Evolutionary conservation across 805 yeast species (phyloP), one percentile per base, ranked within the genome.

Genomic region (Sugiyamaella americana): DNA sequence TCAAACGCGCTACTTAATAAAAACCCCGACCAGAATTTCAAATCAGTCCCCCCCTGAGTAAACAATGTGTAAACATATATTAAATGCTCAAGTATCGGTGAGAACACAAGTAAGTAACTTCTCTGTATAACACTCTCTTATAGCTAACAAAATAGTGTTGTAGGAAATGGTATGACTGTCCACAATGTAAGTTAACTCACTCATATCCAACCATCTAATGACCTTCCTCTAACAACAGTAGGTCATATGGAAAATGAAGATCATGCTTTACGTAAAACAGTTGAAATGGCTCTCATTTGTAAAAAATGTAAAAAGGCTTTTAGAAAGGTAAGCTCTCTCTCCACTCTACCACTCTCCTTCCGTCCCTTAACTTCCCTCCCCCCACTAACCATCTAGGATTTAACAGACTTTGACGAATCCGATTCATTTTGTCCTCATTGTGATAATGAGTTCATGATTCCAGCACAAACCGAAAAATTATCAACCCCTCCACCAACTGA

Each of bases 381-480:
- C n/a, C n/a, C n/a, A n/a, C 47, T 41, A 32, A 43, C 35, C 8
- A n/a, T 19, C 26, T 11, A 53, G 51, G 65, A 62, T 37, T 47
- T 62, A 41, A 50, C 58, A 5, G 65, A 62, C 37, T 62, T 62
- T 29, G 67, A 63, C 45, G 67, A 63, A 30, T 38, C 63, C 2
- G 67, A 62, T 47, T 52, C 59, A n/a, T 63, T 49, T 50, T 63
- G 67, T 40, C 67, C 67, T 2, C 57, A 62, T 46, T 63, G 66
- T 40, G 67, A 62, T 41, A 61, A 58, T 43, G 59, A 57, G 49
- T 60, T 56, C 43, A 54, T 62, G 48, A 51, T 62, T n/a, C 62
- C 61, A 13, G 52, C 55, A 4, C 50, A 43, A 10, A 35, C 40
- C 10, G 41, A 40, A 8, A 30, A 46, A 16, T 37, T 44, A 1